phyloP scores from a whole-genome alignment of 164 flowering plant genomes.

The Pachysandra terminalis region DNA sequence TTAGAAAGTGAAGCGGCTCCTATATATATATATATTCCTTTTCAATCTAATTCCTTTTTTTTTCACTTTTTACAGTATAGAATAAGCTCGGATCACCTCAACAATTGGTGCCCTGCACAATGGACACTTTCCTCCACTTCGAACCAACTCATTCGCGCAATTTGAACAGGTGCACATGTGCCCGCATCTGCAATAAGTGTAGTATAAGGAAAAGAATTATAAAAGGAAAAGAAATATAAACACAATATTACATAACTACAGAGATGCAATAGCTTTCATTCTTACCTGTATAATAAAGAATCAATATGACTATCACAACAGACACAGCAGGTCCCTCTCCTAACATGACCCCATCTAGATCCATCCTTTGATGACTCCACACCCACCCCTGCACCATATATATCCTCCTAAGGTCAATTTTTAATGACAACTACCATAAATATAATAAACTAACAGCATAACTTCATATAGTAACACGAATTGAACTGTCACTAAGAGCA shows the following conservation, averaged over 20 bases:
- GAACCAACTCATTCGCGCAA: constrained; percentile 77
- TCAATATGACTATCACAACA: constrained; percentile 75
- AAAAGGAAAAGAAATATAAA: too few species aligned
- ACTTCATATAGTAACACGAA: too few species aligned
- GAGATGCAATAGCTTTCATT: neutral
- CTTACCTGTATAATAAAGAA: constrained; percentile 84
- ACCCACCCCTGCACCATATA: constrained; percentile 29
- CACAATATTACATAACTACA: neutral
- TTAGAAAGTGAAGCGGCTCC: constrained; percentile 11
- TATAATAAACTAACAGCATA: neutral
- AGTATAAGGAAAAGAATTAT: neutral
- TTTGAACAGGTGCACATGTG: constrained; percentile 92
- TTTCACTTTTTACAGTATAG: constrained; percentile 47
- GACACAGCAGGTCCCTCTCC: constrained; percentile 86
- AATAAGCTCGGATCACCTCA: constrained; percentile 86
- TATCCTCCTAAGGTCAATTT: neutral
- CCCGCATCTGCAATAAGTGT: constrained; percentile 84
- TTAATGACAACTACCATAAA: too few species aligned
- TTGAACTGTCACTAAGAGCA: too few species aligned
- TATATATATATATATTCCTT: too few species aligned
- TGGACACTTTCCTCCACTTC: constrained; percentile 76
- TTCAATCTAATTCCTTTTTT: neutral
- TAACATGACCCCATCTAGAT: constrained; percentile 74
- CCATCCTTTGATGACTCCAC: constrained; percentile 45
- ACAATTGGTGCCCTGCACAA: constrained; percentile 85